Conservation (phyloP, 371 early-diverging fungal genomes). For the Conidiobolus incongruus region DNA sequence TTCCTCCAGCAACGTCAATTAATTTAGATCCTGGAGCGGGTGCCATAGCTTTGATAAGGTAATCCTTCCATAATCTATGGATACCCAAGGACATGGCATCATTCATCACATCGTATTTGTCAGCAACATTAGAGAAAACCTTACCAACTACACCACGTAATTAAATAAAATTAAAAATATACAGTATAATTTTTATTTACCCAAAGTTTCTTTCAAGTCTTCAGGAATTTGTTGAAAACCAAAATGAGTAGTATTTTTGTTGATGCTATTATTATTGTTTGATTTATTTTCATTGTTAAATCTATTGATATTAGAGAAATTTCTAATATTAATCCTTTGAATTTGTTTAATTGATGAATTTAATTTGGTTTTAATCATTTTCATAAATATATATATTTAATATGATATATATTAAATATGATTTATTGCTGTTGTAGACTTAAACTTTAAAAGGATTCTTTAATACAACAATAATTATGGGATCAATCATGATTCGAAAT, state of each 20-base stretch:
- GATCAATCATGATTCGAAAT: too few relatives aligned
- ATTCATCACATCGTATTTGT: conserved; percentile 91
- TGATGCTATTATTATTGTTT: conserved; percentile 6
- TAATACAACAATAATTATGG: too few relatives aligned
- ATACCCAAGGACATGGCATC: conserved; percentile 87
- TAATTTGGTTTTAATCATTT: too few relatives aligned
- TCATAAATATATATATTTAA: too few relatives aligned
- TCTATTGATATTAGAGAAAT: conserved; percentile 4
- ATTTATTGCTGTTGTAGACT: too few relatives aligned
- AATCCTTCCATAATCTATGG: conserved; percentile 89
- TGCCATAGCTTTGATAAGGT: conserved; percentile 61
- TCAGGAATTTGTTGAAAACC: conserved; percentile 74
- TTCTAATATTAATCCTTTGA: neutral
- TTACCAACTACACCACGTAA: conserved; percentile 48
- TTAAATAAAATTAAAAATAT: conserved; percentile 3
- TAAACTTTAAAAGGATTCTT: too few relatives aligned
- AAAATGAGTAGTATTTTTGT: conserved; percentile 46
- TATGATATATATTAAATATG: too few relatives aligned
- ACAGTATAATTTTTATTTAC: conserved; percentile 24
- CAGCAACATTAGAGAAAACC: conserved; percentile 83
- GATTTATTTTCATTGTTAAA: neutral
- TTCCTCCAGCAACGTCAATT: conserved; percentile 94
- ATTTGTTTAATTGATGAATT: too few relatives aligned
- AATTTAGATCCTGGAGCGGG: conserved; percentile 68
- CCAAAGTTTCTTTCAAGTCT: conserved; percentile 64